phyloP scores from a whole-genome alignment of 257 asterid genomes.

The Ilex aquifolium region DNA sequence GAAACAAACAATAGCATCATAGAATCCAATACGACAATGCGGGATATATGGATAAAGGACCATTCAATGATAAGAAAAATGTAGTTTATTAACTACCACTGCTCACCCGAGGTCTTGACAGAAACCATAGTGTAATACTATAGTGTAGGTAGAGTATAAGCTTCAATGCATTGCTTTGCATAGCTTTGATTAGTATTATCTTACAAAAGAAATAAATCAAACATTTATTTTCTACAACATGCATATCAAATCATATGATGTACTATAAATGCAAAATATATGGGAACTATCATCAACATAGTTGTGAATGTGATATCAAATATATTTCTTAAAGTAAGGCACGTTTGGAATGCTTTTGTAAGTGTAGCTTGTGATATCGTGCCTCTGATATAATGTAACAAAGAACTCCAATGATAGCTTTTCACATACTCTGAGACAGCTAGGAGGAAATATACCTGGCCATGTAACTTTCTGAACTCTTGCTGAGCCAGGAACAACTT shows the following conservation, averaged over 20 bases:
- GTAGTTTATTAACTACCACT: no score
- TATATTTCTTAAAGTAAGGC: no score
- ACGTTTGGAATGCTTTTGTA: not conserved
- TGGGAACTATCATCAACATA: no score
- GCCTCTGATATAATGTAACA: not conserved
- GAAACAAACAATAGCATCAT: slow-evolving; percentile 9
- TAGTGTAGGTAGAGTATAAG: no score
- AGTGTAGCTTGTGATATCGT: slow-evolving; percentile 9
- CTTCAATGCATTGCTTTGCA: no score
- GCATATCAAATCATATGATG: no score
- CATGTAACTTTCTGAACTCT: slow-evolving; percentile 72
- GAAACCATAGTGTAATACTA: not conserved
- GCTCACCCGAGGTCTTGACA: not conserved
- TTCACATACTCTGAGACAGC: slow-evolving; percentile 9
- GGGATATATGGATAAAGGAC: not conserved
- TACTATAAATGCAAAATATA: no score
- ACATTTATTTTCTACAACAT: no score
- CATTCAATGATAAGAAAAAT: not conserved
- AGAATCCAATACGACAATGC: not conserved
- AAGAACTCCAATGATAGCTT: not conserved
- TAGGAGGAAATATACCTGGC: slow-evolving; percentile 56
- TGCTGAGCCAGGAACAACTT: slow-evolving; percentile 63
- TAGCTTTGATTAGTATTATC: no score
- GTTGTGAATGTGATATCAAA: no score
- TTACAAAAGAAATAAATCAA: no score